Evolutionary conservation across 2,329 filamentous ascomycete genomes (phyloP).

Genomic region (Apiospora aurea): DNA sequence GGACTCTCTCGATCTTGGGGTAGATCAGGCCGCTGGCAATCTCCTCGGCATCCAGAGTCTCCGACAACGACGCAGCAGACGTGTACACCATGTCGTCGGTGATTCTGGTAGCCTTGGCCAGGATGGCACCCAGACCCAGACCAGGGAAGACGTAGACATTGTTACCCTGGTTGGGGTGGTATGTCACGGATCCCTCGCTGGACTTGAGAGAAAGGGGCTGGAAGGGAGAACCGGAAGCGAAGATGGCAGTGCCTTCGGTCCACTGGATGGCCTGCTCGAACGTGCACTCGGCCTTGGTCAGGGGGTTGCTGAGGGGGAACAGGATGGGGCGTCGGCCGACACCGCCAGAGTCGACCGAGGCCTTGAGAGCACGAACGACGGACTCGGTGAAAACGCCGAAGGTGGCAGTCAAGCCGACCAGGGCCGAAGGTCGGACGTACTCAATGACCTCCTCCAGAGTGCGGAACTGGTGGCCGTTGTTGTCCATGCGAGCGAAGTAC

Average conservation of each 20-base stretch:
- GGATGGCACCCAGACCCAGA: conserved; percentile 90
- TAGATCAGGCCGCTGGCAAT: conserved; percentile 86
- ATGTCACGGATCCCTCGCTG: conserved; percentile 66
- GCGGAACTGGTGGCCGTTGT: conserved; percentile 73
- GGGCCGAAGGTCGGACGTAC: conserved; percentile 91
- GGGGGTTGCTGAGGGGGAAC: conserved; percentile 96
- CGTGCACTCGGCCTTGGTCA: conserved; percentile 96
- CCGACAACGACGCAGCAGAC: conserved; percentile 81
- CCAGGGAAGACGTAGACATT: conserved; percentile 95
- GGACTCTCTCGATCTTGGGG: conserved; percentile 87
- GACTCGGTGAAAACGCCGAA: conserved; percentile 93
- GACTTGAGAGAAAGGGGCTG: conserved; percentile 71
- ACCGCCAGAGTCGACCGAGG: conserved; percentile 67
- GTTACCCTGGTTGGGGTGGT: conserved; percentile 85
- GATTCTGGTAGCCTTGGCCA: conserved; percentile 84
- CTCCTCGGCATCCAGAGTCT: conserved; percentile 82
- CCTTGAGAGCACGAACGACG: conserved; percentile 75
- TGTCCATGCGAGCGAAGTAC: conserved; percentile 71
- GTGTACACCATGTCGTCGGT: conserved; percentile 98
- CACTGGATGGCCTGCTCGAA: conserved; percentile 91
- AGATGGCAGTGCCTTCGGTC: conserved; percentile 91
- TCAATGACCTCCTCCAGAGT: conserved; percentile 90
- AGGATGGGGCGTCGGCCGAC: conserved; percentile 84
- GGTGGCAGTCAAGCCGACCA: conserved; percentile 93
- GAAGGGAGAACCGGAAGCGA: conserved; percentile 96